phyloP scores from a whole-genome alignment of 208 protist genomes.

The Phytomonas sp. region DNA sequence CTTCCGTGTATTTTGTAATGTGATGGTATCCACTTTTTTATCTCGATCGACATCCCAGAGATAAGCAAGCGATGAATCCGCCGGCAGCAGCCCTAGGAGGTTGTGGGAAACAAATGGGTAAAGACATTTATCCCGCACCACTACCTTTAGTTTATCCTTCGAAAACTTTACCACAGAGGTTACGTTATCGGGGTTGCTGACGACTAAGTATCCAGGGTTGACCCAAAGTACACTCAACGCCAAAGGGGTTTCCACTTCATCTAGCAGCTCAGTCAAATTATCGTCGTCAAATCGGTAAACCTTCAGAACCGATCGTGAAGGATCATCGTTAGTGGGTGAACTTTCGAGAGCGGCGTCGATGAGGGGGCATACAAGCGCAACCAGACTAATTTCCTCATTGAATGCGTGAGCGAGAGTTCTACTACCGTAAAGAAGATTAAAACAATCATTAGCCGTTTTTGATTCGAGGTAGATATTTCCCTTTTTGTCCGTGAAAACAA shows the following conservation, averaged over 20 bases:
- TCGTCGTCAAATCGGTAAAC: conserved; percentile 18
- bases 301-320: background rate
- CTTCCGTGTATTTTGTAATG: conserved; percentile 23
- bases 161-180: conserved; percentile 29
- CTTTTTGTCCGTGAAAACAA: conserved; percentile 4
- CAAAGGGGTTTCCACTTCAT: conserved; percentile 26
- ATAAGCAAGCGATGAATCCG: conserved; percentile 14
- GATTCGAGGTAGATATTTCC: background rate
- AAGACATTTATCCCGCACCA: conserved; percentile 20
- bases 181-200: conserved; percentile 18
- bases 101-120: conserved; percentile 21
- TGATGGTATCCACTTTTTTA: conserved; percentile 24
- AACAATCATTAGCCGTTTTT: background rate
- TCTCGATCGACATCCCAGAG: conserved; percentile 53
- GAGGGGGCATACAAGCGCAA: conserved; percentile 20
- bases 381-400: conserved; percentile 15
- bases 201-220: conserved; percentile 17
- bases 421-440: conserved; percentile 29
- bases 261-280: conserved; percentile 40
- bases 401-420: conserved; percentile 24
- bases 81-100: conserved; percentile 28
- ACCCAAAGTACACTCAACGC: conserved; percentile 43
- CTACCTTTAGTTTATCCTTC: conserved; percentile 24
- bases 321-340: background rate
- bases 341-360: conserved; percentile 7